Base-by-base conservation (phyloP, 2,329 filamentous ascomycete species). In the Diaporthe citrichinensis region DNA sequence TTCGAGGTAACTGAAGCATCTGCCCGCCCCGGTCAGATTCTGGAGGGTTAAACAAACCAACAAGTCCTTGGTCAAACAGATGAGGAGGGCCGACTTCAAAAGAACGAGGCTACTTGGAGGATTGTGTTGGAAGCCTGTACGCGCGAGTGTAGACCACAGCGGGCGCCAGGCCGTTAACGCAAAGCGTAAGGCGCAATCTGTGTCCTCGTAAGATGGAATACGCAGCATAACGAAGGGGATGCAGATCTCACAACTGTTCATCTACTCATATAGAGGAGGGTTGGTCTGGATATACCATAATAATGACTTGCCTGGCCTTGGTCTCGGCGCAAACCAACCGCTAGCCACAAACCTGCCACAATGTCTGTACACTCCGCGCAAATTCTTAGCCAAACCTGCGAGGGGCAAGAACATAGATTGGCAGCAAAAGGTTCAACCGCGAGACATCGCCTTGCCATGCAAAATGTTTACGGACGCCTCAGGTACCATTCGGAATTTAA, bases 291-390 rank as follows among this genome's bases (percentile, higher is more conserved):
- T 28, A 28, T 41, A 55, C 31, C 46, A 39, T 28, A 55, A 69
- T 69, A 53, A 69, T 55, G 34, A 55, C 49, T 55, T 55, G 31
- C 49, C 34, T 53, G n/a, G n/a, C 46, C 34, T 10, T 23, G n/a
- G 49, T 34, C 44, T 49, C 25, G 61, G 41, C 41, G 25, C 59
- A 20, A 34, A 49, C 2, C 28, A 57, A 57, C 17, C 28, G 7
- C 6, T 20, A 10, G 23, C 9, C 23, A 23, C 34, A 61, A 23
- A 9, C 23, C 58, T 31, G 0, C 9, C 55, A 58, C 31, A 3
- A 23, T 23, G 5, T 12, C 31, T 36, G 15, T 4, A 28, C 23
- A 39, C 23, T 41, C 34, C 14, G 3, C 36, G 2, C 36, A 25
- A 41, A 41, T 41, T 3, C 49, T 67, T 3, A 55, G 34, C 46